phyloP scores from a whole-genome alignment of 345 rosid genomes.

The Brassica cretica region DNA sequence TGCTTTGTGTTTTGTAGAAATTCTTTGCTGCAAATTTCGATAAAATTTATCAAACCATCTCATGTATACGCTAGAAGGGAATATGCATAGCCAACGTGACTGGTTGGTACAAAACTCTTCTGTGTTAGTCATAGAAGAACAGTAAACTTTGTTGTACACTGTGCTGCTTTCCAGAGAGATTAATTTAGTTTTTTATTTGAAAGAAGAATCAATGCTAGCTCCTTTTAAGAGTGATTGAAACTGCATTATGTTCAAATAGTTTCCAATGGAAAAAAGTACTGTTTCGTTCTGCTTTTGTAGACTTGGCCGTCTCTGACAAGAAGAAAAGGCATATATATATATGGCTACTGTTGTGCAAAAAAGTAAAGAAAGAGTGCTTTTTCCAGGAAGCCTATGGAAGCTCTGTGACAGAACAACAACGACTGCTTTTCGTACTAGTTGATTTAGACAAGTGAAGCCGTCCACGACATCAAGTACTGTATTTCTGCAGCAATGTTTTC shows the following conservation, averaged over 20 bases:
- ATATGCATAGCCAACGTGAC: slow-evolving; percentile 21
- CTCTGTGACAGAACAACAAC: slow-evolving; percentile 32
- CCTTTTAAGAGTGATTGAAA: slow-evolving; percentile 19
- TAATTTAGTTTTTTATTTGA: neutral
- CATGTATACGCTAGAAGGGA: neutral
- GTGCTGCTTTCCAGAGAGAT: slow-evolving; percentile 1
- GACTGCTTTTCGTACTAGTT: slow-evolving; percentile 19
- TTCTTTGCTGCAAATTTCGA: neutral
- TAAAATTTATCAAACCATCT: neutral
- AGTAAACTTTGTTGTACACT: slow-evolving; percentile 5
- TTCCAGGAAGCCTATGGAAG: slow-evolving; percentile 28
- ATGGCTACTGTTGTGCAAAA: slow-evolving; percentile 25
- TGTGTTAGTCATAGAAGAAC: slow-evolving; percentile 2
- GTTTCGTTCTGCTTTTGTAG: slow-evolving; percentile 22
- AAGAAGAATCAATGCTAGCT: neutral
- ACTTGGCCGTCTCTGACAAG: slow-evolving; percentile 33
- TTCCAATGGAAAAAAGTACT: slow-evolving; percentile 10
- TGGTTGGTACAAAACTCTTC: neutral
- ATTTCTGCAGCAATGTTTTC: slow-evolving; percentile 13
- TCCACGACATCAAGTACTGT: slow-evolving; percentile 35
- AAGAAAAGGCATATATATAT: slow-evolving; percentile 23
- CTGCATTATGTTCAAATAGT: slow-evolving; percentile 11
- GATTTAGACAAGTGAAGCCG: slow-evolving; percentile 37
- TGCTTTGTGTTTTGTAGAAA: neutral
- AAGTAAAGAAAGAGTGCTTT: slow-evolving; percentile 32